Base-by-base conservation (phyloP, 805 yeast genomes). In the Ogataea paradorogensis region DNA sequence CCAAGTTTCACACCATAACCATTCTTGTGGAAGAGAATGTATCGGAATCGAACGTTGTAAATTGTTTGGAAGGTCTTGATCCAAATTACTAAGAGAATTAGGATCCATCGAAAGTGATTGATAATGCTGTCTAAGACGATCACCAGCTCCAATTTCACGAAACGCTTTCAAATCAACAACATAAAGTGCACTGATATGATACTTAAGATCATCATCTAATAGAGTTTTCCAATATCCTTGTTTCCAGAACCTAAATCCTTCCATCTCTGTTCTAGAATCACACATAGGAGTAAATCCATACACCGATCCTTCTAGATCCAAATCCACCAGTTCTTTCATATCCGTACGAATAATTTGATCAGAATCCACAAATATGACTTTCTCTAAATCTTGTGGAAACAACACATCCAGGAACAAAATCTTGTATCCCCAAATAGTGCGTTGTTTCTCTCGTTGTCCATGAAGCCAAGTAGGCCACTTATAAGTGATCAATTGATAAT, bases 1-100 rank as follows among this genome's bases (percentile, higher is more conserved):
- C 95, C 95, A 87, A 0, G 95, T 87, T 55, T 87, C 95, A 63
- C 95, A 88, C 95, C 95, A 88, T 27, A 86, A 65, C 95, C 95
- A 87, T 31, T 85, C 90, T 50, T 82, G 82, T 3, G 88, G 85
- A 30, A 87, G 66, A 7, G 93, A 81, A 53, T 68, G 74, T 14
- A 88, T 88, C 35, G 81, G 82, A 22, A 91, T 61, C 21, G 62
- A 59, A 15, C 68, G 52, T 61, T 93, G 98, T 51, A 90, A 51
- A 55, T 86, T 85, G 61, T 91, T 93, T n/a, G 96, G 89, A 45
- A 91, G 71, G 58, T 93, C 98, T 58, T 91, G 97, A 57, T 89
- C 98, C 44, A 90, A 70, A 53, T 87, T 88, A 9, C 87, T 73
- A 42, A 93, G 66, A 0, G 96, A 89, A 15, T 65, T 70, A 1